These are phyloP conservation scores for Quercus berberidifolia DNA, from an alignment of 306 rosid genomes.

Conservation along the genomic window DNA sequence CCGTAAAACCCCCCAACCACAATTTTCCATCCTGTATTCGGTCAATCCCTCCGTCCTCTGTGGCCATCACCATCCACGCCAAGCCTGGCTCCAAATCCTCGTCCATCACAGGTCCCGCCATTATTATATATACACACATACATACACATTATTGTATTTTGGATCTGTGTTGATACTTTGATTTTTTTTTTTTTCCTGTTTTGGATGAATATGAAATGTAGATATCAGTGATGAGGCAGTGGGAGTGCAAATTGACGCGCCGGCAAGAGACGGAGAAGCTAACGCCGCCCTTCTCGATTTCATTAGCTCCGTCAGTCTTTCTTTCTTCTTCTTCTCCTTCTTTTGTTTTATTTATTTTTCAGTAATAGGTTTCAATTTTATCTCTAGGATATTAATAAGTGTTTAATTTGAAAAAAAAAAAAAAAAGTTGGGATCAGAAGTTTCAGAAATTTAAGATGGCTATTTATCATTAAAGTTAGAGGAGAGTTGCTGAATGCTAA, in stretches of 20 bases:
- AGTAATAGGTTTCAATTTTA: neutral
- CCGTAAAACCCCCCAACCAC: constrained; percentile 15
- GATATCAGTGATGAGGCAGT: constrained; percentile 77
- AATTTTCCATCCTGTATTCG: constrained; percentile 67
- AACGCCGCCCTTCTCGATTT: constrained; percentile 85
- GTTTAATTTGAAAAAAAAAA: too few species aligned
- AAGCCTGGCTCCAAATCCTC: constrained; percentile 89
- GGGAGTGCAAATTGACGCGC: constrained; percentile 89
- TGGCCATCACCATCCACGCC: constrained; percentile 89
- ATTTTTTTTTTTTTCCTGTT: neutral
- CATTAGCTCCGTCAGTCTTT: constrained; percentile 56
- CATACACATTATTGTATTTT: neutral
- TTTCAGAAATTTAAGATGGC: too few species aligned
- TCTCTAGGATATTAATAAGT: too few species aligned
- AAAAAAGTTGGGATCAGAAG: too few species aligned
- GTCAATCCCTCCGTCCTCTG: constrained; percentile 71
- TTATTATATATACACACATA: constrained; percentile 6
- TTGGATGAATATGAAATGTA: constrained; percentile 11
- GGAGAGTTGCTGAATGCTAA: too few species aligned
- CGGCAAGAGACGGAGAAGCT: constrained; percentile 94
- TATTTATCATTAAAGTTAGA: too few species aligned
- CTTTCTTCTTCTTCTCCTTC: neutral
- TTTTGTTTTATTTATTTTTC: neutral
- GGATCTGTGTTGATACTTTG: neutral
- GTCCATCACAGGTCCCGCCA: constrained; percentile 57